Base-by-base conservation (phyloP, 73 alveolate genomes). In the Symbiodinium natans region DNA sequence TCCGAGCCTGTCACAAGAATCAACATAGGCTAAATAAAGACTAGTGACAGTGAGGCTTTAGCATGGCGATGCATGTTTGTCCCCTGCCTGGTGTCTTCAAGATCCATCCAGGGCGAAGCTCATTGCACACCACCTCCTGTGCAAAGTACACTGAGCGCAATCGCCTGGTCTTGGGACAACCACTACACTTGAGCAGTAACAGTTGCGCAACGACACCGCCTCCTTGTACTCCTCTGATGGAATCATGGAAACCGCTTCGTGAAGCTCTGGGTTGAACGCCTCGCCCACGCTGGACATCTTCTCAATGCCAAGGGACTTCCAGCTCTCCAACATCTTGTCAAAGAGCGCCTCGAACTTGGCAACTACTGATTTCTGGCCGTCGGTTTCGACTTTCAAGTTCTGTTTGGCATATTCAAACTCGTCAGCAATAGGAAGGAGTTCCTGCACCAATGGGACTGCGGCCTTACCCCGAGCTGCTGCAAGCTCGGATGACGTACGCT, bases 61-160 rank as follows among this genome's bases (percentile, higher is more conserved):
- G 13, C 59, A 46, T 25, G 68, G n/a, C 73, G 19, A 34, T 15
- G 0, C 8, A 42, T 21, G 34, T 27, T 89, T 68, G 42, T 13
- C 59, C 89, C 75, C 40, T 23, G 59, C 98, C 98, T 77, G 89
- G 89, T 1, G 98, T 77, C 38, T 92, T 92, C 98, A 92, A 39
- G n/a, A 92, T 48, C 98, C 98, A 92, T 17, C 98, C 98, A 27
- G 98, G 92, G 82, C 98, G 98, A 42, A 92, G 89, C 83, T 92
- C 98, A 36, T 74, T 77, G 92, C 92, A 42, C 38, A 92, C 98
- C 41, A 92, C 92, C n/a, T 90, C 96, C 96, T 90, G 96, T 41
- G 59, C 39, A 38, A 83, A 29, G 41, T 41, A 40, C 23, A 0
- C 52, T 34, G 56, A 33, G n/a, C 11, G 39, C 11, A 52, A 52